Base-by-base conservation (phyloP, 208 protist genomes). In the Leptomonas pyrrhocoris region DNA sequence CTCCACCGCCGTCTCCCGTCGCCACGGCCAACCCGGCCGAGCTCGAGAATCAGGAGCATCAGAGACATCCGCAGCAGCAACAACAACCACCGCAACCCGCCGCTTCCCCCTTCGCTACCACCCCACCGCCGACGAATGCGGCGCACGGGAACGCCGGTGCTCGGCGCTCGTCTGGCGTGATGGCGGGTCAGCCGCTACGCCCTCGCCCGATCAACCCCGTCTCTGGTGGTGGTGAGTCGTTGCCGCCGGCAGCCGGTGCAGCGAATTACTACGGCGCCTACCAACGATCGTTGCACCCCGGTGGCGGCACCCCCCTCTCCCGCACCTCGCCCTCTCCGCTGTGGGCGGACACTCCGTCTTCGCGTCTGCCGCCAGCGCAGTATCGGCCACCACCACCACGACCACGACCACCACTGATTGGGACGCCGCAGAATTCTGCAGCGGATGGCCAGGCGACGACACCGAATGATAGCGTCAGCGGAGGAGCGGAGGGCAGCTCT, bases 181-280 rank as follows among this genome's bases (percentile, higher is more conserved):
- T n/a, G 9, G 61, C 61, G 3, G 61, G 61, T 1, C 61, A 67
- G 61, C 61, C 49, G 9, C 36, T 67, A n/a, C 61, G 36, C 25
- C 15, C 4, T 19, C 13, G 45, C 0, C 34, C 46, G 9, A n/a
- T 2, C 38, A 19, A 30, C 18, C 21, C 21, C 19, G 34, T 30
- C 28, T 59, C 48, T 30, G 11, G 21, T 12, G 60, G 40, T 21
- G 45, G 16, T 19, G 51, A 28, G 9, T 68, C 51, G 38, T 34
- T 63, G 45, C 54, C 57, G 30, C 36, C 27, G 19, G 49, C 27
- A 54, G 31, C 30, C 1, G 25, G 25, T 21, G 16, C 23, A 31
- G 11, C 2, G 7, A 63, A 69, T 23, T 57, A 75, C 69, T 55
- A 68, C 45, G 45, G 69, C 21, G 61, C 49, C 19, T 75, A 68